Conservation (phyloP, 345 rosid species). For the Arabidopsis suecica region DNA sequence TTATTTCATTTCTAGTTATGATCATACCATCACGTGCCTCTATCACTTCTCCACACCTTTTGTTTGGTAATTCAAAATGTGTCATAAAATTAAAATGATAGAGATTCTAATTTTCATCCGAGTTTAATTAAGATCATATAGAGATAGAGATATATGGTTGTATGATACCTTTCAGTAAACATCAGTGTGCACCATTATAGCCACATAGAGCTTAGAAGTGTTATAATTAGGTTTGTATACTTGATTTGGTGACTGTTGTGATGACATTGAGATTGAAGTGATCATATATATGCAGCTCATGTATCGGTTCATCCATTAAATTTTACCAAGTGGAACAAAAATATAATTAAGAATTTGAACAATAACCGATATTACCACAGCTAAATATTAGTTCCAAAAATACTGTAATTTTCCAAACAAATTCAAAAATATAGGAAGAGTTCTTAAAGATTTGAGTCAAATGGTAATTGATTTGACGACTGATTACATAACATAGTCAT, state of each 20-base stretch:
- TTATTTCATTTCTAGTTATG: constrained; percentile 36
- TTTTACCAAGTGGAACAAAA: not conserved
- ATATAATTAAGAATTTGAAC: not conserved
- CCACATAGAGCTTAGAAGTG: constrained; percentile 11
- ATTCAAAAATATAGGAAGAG: not conserved
- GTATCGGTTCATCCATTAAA: constrained; percentile 4
- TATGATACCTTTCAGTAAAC: constrained; percentile 35
- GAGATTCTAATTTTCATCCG: not conserved
- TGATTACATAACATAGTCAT: not conserved
- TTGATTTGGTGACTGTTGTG: constrained; percentile 7
- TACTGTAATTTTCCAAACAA: no score
- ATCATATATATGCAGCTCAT: not conserved
- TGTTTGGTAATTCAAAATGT: constrained; percentile 38
- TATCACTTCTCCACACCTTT: constrained; percentile 17
- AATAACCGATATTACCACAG: not conserved
- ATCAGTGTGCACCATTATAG: constrained; percentile 28
- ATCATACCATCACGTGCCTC: constrained; percentile 36
- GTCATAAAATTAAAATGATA: constrained; percentile 8
- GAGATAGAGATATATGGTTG: constrained; percentile 2
- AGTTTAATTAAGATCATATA: not conserved
- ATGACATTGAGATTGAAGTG: not conserved
- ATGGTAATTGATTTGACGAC: not conserved
- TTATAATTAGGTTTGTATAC: constrained; percentile 6
- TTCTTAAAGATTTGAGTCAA: not conserved
- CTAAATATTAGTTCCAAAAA: no score